phyloP scores from a whole-genome alignment of 2,329 filamentous ascomycete species.

The Stromatinia cepivora region DNA sequence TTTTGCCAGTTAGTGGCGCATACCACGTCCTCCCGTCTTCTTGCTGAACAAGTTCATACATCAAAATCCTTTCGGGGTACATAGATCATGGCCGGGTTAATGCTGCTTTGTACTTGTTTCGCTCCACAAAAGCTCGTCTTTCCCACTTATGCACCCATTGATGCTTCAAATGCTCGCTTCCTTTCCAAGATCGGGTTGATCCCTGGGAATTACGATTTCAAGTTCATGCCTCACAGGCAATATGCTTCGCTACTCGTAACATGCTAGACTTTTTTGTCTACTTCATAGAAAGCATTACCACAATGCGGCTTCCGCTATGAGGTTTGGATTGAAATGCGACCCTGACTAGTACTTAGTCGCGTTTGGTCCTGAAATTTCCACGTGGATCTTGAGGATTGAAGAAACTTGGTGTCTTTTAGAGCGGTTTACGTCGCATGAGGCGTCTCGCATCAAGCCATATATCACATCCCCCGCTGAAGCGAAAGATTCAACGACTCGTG shows the following conservation, averaged over 20 bases:
- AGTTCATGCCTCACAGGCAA: constrained; percentile 18
- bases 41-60: constrained; percentile 19
- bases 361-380: constrained; percentile 12
- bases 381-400: constrained; percentile 16
- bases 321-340: constrained; percentile 2
- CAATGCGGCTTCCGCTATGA: constrained; percentile 21
- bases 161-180: constrained; percentile 13
- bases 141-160: constrained; percentile 22
- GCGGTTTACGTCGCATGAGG: constrained; percentile 1
- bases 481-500: constrained; percentile 1
- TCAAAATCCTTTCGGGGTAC: not conserved
- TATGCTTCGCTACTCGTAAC: constrained; percentile 7
- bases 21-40: constrained; percentile 5
- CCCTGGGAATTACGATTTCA: constrained; percentile 2
- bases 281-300: constrained; percentile 5
- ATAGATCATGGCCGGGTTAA: constrained; percentile 6
- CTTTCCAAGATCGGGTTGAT: constrained; percentile 4
- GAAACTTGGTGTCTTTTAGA: constrained; percentile 17
- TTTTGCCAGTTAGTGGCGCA: constrained; percentile 22
- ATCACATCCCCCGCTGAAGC: not conserved
- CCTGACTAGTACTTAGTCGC: constrained; percentile 19
- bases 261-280: constrained; percentile 1
- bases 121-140: constrained; percentile 18
- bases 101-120: constrained; percentile 4
- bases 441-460: constrained; percentile 12